Evolutionary conservation across 345 rosid species (phyloP).

Genomic region (Eucalyptus curtisii): DNA sequence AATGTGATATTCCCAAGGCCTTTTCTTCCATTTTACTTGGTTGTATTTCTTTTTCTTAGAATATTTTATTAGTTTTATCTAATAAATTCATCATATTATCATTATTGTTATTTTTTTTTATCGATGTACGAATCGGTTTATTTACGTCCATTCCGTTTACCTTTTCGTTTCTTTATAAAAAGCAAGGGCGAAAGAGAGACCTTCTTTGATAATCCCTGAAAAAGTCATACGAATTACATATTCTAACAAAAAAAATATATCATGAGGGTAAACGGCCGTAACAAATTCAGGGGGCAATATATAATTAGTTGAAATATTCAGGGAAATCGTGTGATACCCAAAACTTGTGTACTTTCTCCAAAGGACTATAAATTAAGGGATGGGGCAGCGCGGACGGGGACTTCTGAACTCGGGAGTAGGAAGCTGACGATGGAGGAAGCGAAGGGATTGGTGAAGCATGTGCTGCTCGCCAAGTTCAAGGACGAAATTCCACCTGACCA

Average conservation of each 20-base stretch:
- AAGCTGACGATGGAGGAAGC: constrained; percentile 43
- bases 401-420: neutral
- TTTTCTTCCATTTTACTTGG: too few relatives aligned
- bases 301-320: neutral
- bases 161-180: neutral
- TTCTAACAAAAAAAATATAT: neutral
- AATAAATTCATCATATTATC: too few relatives aligned
- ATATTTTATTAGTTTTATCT: too few relatives aligned
- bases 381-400: neutral
- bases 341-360: neutral
- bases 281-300: neutral
- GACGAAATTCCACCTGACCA: constrained; percentile 26
- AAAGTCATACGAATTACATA: neutral
- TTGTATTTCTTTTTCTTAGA: too few relatives aligned
- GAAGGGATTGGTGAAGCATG: constrained; percentile 61
- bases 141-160: neutral
- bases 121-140: too few relatives aligned
- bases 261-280: neutral
- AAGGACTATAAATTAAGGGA: neutral
- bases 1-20: too few relatives aligned
- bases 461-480: constrained; percentile 66
- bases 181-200: neutral
- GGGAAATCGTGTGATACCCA: neutral
- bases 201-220: neutral
- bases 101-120: too few relatives aligned